Percentiles rank a stretch among this genome's conserved stretches.
Conservation (phyloP, 345 rosid genomes). For the Cochlearia excelsa region DNA sequence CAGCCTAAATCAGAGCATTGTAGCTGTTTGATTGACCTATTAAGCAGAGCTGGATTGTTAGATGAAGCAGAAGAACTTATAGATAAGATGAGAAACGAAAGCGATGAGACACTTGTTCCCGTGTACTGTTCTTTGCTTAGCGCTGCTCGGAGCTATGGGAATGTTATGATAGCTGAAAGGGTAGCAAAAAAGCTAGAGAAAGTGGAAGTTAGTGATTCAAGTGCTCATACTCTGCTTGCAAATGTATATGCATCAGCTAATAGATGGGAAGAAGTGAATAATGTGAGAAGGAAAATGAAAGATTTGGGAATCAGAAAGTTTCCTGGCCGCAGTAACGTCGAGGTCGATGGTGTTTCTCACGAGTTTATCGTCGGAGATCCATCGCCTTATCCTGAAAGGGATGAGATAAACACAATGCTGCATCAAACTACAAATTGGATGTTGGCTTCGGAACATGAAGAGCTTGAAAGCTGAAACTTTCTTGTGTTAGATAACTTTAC, state of each 20-base stretch:
- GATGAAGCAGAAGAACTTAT: constrained; percentile 66
- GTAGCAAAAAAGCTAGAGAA: constrained; percentile 44
- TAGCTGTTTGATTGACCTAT: constrained; percentile 64
- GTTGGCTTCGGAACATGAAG: constrained; percentile 30
- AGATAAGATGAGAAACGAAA: constrained; percentile 34
- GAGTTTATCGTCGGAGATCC: constrained; percentile 54
- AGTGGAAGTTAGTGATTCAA: constrained; percentile 51
- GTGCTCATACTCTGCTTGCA: constrained; percentile 62
- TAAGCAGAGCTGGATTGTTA: constrained; percentile 67
- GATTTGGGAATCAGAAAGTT: constrained; percentile 60
- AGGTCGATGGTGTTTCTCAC: constrained; percentile 47
- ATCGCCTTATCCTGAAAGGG: constrained; percentile 38
- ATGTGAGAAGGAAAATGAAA: constrained; percentile 70
- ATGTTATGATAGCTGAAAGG: constrained; percentile 61
- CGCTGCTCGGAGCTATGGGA: constrained; percentile 61
- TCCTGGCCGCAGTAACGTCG: constrained; percentile 76
- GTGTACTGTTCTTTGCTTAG: constrained; percentile 70
- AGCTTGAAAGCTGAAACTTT: constrained; percentile 10
- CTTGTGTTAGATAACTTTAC: constrained; percentile 4
- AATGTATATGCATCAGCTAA: constrained; percentile 61
- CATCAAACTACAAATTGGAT: constrained; percentile 34
- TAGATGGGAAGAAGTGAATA: constrained; percentile 73
- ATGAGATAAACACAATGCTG: constrained; percentile 42
- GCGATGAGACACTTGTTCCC: constrained; percentile 40
- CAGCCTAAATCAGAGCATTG: constrained; percentile 65